Evolutionary conservation across 306 rosid species (phyloP).

Genomic region (Cucurbita pepo): DNA sequence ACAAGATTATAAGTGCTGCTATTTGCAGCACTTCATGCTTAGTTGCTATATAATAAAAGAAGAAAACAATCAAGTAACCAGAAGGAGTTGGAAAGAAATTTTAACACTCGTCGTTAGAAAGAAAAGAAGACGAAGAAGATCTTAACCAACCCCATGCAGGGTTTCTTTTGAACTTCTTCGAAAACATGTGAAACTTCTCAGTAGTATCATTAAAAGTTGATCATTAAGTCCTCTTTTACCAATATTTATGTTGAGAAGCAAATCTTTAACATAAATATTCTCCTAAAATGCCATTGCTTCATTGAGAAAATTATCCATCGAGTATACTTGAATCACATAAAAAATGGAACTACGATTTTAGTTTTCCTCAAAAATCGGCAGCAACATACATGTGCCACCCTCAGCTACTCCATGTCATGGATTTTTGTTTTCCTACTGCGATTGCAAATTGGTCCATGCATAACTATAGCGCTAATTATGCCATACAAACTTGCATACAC

Average conservation of each 20-base stretch:
- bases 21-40: not conserved
- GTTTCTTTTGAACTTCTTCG: not conserved
- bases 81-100: not conserved
- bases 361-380: not conserved
- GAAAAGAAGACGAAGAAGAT: not conserved
- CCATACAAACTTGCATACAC: not conserved
- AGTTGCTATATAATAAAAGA: not conserved
- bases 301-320: not conserved
- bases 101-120: not conserved
- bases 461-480: not conserved
- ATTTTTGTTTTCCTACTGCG: not conserved
- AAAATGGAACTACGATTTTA: not conserved
- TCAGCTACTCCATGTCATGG: not conserved
- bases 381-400: not conserved
- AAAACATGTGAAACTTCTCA: not conserved
- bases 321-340: not conserved
- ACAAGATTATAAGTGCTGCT: not conserved
- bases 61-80: not conserved
- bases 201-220: not conserved
- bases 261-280: too few relatives aligned
- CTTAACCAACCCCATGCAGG: not conserved
- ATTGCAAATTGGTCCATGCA: not conserved
- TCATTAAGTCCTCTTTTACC: too few relatives aligned
- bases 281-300: not conserved
- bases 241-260: too few relatives aligned